Base-by-base conservation (phyloP, 345 rosid species). In the Camelina neglecta region DNA sequence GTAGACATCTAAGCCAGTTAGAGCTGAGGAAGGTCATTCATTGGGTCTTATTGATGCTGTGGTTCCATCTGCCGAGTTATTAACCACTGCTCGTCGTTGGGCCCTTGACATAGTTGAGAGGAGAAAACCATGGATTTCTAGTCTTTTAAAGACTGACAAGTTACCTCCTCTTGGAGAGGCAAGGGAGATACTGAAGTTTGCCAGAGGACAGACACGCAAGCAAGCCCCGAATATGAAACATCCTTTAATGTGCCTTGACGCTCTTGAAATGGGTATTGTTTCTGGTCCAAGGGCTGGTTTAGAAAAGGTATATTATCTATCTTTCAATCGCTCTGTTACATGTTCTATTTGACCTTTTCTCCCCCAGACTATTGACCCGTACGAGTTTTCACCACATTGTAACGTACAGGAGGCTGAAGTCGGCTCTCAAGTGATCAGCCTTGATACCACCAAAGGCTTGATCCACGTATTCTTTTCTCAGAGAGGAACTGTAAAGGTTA, bases 121-220 rank as follows among this genome's bases (percentile, higher is more conserved):
- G 60, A 90, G 82, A 79, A 95, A 75, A 70, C 97, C 99, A 23
- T 92, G 99, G 99, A 80, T 92, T 79, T 76, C 85, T 57, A 90
- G 89, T 78, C 86, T 95, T 75, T 84, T 83, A 65, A 92, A 71
- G 84, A 89, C 97, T 18, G 90, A 88, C 78, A 95, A 88, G 81
- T 68, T 95, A 72, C 93, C 89, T 73, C 73, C 99, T 58, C 93
- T 92, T 71, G 93, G 91, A 41, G 97, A 95, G 77, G 97, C 96
- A 62, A 86, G 91, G 81, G 91, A 95, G 78, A 92, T 90, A 76
- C 80, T 92, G 81, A 88, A 84, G 68, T 90, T 92, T 87, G 97
- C 86, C 6, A 88, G 91, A 81, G 86, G 74, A 26, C 93, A 95
- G 77, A 83, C 86, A 49, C 86, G 72, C 51, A 92, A 82, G 81